These are phyloP conservation scores for Barnettozyma populi DNA, from an alignment of 805 yeast genomes.

Conservation along the genomic window DNA sequence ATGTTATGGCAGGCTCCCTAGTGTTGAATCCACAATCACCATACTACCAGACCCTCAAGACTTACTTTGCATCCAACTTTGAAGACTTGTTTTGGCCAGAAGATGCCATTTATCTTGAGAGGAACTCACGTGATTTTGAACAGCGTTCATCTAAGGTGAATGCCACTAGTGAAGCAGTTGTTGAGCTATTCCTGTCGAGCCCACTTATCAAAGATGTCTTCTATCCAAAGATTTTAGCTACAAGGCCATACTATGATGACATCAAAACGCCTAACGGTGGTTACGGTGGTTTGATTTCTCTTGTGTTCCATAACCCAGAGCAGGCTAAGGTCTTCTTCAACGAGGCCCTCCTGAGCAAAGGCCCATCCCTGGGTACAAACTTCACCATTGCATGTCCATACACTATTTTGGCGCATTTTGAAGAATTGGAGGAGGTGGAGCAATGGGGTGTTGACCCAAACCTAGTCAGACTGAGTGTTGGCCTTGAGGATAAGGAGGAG, in stretches of 20 bases:
- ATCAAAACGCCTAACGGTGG: slow-evolving; percentile 71
- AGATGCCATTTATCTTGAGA: slow-evolving; percentile 86
- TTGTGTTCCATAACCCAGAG: slow-evolving; percentile 58
- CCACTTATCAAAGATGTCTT: slow-evolving; percentile 54
- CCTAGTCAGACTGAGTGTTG: slow-evolving; percentile 77
- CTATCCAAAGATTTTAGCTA: slow-evolving; percentile 58
- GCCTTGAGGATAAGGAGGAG: slow-evolving; percentile 67
- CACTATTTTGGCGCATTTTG: slow-evolving; percentile 78
- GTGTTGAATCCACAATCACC: slow-evolving; percentile 66
- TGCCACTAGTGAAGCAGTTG: slow-evolving; percentile 47
- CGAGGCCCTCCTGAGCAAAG: slow-evolving; percentile 64
- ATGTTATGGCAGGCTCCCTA: slow-evolving; percentile 91
- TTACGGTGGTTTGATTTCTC: slow-evolving; percentile 80
- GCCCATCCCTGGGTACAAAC: slow-evolving; percentile 88
- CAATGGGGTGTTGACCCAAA: slow-evolving; percentile 79
- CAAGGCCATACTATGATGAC: slow-evolving; percentile 63
- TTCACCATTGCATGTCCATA: slow-evolving; percentile 89
- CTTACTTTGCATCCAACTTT: slow-evolving; percentile 45
- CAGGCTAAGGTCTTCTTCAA: slow-evolving; percentile 75
- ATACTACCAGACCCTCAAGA: slow-evolving; percentile 44
- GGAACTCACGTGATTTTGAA: slow-evolving; percentile 88
- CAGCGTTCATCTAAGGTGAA: slow-evolving; percentile 51
- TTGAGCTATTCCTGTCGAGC: slow-evolving; percentile 44
- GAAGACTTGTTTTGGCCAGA: slow-evolving; percentile 87
- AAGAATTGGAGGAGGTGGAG: slow-evolving; percentile 72